Percentiles rank a stretch among this genome's conserved stretches.
Conservation (phyloP, 495 filamentous ascomycete species). For the Penicillium coprophilum region DNA sequence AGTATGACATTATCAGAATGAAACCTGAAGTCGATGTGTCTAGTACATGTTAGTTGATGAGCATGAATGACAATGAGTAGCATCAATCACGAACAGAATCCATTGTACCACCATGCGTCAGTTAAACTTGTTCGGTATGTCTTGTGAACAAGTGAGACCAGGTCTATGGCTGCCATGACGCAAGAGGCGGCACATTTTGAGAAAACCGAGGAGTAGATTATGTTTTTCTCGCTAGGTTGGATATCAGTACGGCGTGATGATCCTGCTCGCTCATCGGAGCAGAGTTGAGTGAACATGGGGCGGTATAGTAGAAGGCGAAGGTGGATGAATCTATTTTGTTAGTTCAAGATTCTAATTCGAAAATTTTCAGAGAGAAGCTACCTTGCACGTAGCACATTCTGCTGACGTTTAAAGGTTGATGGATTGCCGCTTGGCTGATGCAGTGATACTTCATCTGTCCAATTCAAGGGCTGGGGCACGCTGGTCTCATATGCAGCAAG, state of each 20-base stretch:
- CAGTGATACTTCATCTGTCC: conserved; percentile 25
- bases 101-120: conserved; percentile 51
- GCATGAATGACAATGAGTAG: neutral
- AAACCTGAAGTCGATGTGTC: conserved; percentile 45
- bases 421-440: conserved; percentile 8
- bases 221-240: conserved; percentile 19
- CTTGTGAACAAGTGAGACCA: conserved; percentile 37
- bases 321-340: conserved; percentile 39
- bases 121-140: conserved; percentile 40
- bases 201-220: conserved; percentile 38
- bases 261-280: conserved; percentile 31
- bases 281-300: conserved; percentile 47
- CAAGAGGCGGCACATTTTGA: conserved; percentile 41
- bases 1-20: conserved; percentile 41
- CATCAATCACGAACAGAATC: conserved; percentile 36
- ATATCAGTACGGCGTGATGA: conserved; percentile 10
- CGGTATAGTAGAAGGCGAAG: conserved; percentile 48
- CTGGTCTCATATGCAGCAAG: conserved; percentile 38
- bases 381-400: conserved; percentile 44
- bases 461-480: conserved; percentile 38
- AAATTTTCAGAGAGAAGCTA: conserved; percentile 9
- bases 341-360: conserved; percentile 2
- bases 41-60: conserved; percentile 12
- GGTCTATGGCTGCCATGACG: conserved; percentile 39
- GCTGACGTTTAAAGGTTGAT: conserved; percentile 35